Conservation (phyloP, 2,329 filamentous ascomycete species). For the Ophioceras dolichostomum region DNA sequence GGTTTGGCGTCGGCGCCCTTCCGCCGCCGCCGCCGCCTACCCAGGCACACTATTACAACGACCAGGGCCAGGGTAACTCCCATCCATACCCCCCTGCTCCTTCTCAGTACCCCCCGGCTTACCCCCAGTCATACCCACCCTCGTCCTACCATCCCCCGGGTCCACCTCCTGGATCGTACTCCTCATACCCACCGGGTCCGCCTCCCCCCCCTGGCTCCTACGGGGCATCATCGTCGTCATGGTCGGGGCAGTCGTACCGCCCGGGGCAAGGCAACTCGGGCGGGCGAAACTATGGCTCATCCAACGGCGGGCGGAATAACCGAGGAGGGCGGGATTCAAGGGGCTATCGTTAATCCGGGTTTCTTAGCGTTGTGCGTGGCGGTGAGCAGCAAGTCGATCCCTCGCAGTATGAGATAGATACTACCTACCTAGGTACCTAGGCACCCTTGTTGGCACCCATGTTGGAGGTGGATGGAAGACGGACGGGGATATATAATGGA, state of each 20-base stretch:
- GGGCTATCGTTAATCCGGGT: no score
- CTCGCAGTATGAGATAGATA: no score
- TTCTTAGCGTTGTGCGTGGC: no score
- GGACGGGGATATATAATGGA: no score
- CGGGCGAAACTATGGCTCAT: slow-evolving; percentile 1
- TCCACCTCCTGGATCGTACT: not conserved
- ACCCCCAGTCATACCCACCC: slow-evolving; percentile 1
- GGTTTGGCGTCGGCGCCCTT: slow-evolving; percentile 28
- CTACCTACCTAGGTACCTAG: no score
- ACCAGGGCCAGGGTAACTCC: slow-evolving; percentile 5
- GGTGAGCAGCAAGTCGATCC: no score
- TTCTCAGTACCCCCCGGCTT: not conserved
- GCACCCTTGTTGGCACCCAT: no score
- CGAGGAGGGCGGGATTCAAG: no score
- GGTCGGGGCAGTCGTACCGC: no score
- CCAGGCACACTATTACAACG: slow-evolving; percentile 8
- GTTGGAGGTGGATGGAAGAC: no score
- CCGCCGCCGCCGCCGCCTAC: slow-evolving; percentile 30
- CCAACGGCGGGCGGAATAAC: no score
- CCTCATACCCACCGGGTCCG: not conserved
- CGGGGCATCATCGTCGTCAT: no score
- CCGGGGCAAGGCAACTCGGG: slow-evolving; percentile 3
- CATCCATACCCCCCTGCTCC: not conserved
- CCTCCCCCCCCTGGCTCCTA: not conserved
- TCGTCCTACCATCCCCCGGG: not conserved